phyloP scores from a whole-genome alignment of 345 rosid species.

The Eucalyptus sp. region DNA sequence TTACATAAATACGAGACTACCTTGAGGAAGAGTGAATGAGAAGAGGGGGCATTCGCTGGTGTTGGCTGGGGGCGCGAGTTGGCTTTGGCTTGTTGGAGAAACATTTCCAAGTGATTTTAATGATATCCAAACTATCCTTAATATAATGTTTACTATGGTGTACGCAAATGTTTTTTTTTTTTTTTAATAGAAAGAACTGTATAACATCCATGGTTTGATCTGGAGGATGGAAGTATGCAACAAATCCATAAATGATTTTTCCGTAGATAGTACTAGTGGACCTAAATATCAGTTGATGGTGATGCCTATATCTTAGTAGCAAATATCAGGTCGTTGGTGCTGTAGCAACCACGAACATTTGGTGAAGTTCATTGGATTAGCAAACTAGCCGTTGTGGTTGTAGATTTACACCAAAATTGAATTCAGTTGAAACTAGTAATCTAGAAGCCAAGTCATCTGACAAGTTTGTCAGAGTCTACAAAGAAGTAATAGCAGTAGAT shows the following conservation, averaged over 20 bases:
- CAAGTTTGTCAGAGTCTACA: not conserved
- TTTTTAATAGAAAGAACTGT: no score
- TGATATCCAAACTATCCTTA: not conserved
- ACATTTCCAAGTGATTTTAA: not conserved
- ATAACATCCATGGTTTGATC: not conserved
- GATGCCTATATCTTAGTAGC: not conserved
- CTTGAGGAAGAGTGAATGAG: no score
- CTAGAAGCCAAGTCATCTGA: not conserved
- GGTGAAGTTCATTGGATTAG: not conserved
- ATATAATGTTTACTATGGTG: not conserved
- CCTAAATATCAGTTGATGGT: not conserved
- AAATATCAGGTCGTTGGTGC: no score
- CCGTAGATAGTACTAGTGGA: not conserved
- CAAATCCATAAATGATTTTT: not conserved
- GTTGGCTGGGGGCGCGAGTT: no score
- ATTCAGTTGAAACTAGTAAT: not conserved
- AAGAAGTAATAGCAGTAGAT: not conserved
- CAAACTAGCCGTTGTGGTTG: not conserved
- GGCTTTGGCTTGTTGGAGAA: not conserved
- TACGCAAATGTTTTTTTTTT: not conserved
- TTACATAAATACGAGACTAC: no score
- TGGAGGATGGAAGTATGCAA: not conserved
- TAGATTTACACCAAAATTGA: not conserved
- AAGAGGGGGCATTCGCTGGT: no score
- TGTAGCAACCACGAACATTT: not conserved